These are phyloP conservation scores for Cladosporium velox DNA, from an alignment of 2,329 filamentous ascomycete species.

Conservation along the genomic window DNA sequence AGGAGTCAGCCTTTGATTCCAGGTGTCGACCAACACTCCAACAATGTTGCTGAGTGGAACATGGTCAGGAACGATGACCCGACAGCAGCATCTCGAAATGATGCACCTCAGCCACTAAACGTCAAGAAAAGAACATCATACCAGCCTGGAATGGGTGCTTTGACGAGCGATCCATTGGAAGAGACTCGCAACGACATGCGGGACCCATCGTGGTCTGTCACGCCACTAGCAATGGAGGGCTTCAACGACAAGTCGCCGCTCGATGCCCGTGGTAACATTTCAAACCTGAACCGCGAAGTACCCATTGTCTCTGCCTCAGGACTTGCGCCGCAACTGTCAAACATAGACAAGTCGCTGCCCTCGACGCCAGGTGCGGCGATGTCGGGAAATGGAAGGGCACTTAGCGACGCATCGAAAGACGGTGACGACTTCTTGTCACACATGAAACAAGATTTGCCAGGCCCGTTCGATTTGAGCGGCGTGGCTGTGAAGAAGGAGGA, in stretches of 20 bases:
- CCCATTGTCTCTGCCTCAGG: not conserved
- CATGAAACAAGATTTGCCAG: not conserved
- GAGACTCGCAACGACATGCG: not conserved
- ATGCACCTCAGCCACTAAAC: slow-evolving; percentile 5
- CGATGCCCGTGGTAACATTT: not conserved
- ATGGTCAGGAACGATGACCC: slow-evolving; percentile 11
- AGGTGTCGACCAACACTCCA: slow-evolving; percentile 11
- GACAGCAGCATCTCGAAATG: not conserved
- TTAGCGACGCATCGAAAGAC: not conserved
- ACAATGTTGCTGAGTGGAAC: slow-evolving; percentile 19
- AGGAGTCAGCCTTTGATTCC: slow-evolving; percentile 18
- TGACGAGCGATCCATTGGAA: not conserved
- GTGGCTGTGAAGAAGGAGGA: slow-evolving; percentile 4
- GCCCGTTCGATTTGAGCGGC: slow-evolving; percentile 1
- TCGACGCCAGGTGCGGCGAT: slow-evolving; percentile 19
- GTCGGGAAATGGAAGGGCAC: not conserved
- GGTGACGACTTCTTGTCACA: not conserved
- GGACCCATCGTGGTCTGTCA: slow-evolving; percentile 11
- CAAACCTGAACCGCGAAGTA: not conserved
- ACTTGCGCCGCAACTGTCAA: slow-evolving; percentile 10
- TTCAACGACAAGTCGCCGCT: not conserved
- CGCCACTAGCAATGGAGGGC: slow-evolving; percentile 9
- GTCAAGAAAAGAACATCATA: slow-evolving; percentile 11
- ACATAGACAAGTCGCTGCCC: slow-evolving; percentile 32
- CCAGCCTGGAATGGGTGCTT: not conserved